phyloP scores from a whole-genome alignment of 305 asterid genomes.

The Withania somnifera region DNA sequence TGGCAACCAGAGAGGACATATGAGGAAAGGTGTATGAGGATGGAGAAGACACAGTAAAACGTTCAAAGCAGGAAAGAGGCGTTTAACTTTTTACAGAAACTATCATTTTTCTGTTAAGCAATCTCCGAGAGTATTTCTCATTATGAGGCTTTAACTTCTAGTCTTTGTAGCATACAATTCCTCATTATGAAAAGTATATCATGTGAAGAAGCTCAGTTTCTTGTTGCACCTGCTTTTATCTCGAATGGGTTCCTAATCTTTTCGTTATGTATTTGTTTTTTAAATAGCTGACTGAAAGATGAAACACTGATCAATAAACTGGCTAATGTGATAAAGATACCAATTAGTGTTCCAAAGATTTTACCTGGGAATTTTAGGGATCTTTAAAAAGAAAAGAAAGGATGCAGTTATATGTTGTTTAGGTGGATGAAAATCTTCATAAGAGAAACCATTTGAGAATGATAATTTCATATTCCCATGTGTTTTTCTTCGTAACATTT shows the following conservation, averaged over 20 bases:
- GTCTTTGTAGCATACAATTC: no score
- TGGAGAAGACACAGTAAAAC: no score
- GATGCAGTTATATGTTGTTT: not conserved
- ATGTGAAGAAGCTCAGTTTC: not conserved
- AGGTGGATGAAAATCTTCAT: not conserved
- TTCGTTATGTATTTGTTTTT: not conserved
- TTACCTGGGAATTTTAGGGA: not conserved
- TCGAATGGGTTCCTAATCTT: not conserved
- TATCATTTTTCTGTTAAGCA: no score
- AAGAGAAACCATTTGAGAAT: not conserved
- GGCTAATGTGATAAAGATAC: no score
- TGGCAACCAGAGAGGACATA: no score
- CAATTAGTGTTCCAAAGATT: no score
- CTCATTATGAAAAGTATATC: not conserved
- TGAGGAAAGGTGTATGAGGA: no score
- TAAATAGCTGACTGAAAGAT: not conserved
- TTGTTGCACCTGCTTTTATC: not conserved
- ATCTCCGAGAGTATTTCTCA: no score
- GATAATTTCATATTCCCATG: not conserved
- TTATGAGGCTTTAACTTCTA: no score
- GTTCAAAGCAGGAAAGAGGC: no score
- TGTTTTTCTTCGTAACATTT: not conserved
- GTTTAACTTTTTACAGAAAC: no score
- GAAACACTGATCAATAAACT: not conserved
- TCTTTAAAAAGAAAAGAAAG: not conserved